These are phyloP conservation scores for Pseudoturritis turrita DNA, from an alignment of 345 rosid species.

Conservation along the genomic window DNA sequence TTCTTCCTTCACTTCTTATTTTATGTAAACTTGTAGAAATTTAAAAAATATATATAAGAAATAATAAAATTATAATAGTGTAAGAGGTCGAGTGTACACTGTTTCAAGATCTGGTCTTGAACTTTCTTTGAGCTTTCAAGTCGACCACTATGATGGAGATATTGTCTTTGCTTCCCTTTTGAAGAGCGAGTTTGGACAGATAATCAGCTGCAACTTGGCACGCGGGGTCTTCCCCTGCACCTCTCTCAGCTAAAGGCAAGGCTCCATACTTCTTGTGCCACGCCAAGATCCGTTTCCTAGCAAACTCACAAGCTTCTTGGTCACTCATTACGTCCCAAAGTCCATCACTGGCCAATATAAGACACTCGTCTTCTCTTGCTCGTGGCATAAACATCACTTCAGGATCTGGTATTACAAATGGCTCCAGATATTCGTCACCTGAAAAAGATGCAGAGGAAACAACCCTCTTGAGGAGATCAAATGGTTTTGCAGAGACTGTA, in stretches of 20 bases:
- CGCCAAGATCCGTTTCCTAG: constrained; percentile 61
- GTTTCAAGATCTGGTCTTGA: constrained; percentile 56
- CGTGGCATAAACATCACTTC: constrained; percentile 85
- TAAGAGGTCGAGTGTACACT: constrained; percentile 12
- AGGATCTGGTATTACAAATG: constrained; percentile 96
- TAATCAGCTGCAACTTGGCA: constrained; percentile 79
- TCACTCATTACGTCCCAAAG: constrained; percentile 96
- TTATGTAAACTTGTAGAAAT: constrained; percentile 30
- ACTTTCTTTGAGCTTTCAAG: constrained; percentile 83
- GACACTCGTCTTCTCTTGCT: constrained; percentile 87
- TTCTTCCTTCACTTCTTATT: constrained; percentile 31
- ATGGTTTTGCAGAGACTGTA: constrained; percentile 13
- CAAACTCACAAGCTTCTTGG: constrained; percentile 89
- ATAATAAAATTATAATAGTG: constrained; percentile 18
- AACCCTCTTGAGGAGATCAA: not conserved
- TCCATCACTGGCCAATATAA: constrained; percentile 90
- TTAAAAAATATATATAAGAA: not conserved
- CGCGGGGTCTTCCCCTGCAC: constrained; percentile 64
- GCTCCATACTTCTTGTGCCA: constrained; percentile 79
- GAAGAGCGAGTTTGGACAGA: constrained; percentile 66
- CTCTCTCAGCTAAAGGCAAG: constrained; percentile 48
- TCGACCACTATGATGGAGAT: constrained; percentile 82
- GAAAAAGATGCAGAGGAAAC: constrained; percentile 16
- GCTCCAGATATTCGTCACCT: constrained; percentile 96
- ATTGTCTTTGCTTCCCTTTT: constrained; percentile 86